A percentile compares a stretch with the other conserved stretches of the same genome.
These are phyloP conservation scores for Penstemon davidsonii DNA, from an alignment of 257 asterid genomes.

Conservation along the genomic window DNA sequence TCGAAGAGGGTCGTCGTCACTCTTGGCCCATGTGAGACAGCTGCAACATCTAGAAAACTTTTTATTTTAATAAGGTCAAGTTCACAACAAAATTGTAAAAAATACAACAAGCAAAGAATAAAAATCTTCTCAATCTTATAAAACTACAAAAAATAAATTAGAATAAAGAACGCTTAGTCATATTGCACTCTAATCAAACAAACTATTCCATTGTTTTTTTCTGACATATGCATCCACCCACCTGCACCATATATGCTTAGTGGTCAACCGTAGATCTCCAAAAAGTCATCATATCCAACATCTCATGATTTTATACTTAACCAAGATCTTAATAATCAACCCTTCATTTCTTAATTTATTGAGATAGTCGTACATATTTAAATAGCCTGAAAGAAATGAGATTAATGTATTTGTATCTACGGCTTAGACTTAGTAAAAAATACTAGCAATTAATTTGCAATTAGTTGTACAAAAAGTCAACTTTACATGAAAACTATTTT, in stretches of 20 bases:
- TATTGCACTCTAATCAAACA: slow-evolving; percentile 26
- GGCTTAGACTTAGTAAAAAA: neutral
- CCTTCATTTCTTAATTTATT: neutral
- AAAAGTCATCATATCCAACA: slow-evolving; percentile 21
- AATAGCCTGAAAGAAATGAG: neutral
- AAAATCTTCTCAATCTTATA: slow-evolving; percentile 28
- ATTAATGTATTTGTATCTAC: neutral
- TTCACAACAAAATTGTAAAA: slow-evolving; percentile 13
- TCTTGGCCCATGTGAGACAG: slow-evolving; percentile 37
- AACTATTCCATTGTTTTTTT: neutral
- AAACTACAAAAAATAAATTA: neutral
- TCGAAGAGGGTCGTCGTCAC: slow-evolving; percentile 25
- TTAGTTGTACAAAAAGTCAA: neutral
- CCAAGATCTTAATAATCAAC: slow-evolving; percentile 19
- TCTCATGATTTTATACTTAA: slow-evolving; percentile 11
- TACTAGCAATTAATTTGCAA: neutral
- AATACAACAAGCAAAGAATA: slow-evolving; percentile 28
- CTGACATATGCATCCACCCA: slow-evolving; percentile 13
- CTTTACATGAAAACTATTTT: neutral
- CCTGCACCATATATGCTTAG: slow-evolving; percentile 31
- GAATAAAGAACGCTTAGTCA: slow-evolving; percentile 23
- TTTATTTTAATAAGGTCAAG: slow-evolving; percentile 27
- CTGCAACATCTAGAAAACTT: slow-evolving; percentile 36
- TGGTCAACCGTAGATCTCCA: slow-evolving; percentile 28
- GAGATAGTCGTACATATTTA: neutral